Conservation (phyloP, 2,329 filamentous ascomycete genomes). For the Escovopsis sp. region DNA sequence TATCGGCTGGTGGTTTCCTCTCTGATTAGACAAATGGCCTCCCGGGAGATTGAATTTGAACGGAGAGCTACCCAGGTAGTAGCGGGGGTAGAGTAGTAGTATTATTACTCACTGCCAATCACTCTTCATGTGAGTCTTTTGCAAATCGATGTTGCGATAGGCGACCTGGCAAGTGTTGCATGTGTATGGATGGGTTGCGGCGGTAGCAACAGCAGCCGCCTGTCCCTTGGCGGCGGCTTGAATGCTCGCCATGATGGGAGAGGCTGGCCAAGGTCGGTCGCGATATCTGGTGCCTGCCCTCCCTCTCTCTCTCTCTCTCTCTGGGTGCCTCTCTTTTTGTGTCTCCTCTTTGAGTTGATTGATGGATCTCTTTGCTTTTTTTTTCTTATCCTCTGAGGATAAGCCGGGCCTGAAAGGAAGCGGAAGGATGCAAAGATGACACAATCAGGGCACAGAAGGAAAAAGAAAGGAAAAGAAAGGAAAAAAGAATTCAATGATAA, state of each 20-base stretch:
- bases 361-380: too few relatives aligned
- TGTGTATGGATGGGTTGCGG: constrained; percentile 70
- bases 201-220: constrained; percentile 29
- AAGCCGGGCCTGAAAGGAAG: background rate
- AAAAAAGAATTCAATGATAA: too few relatives aligned
- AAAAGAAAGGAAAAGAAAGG: background rate
- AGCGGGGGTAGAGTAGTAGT: background rate
- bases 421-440: background rate
- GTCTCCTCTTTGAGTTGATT: too few relatives aligned
- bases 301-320: too few relatives aligned
- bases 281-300: background rate
- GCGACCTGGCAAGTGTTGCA: constrained; percentile 98
- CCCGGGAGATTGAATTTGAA: too few relatives aligned
- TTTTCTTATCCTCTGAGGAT: background rate
- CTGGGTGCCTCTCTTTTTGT: too few relatives aligned
- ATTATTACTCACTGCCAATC: constrained; percentile 78
- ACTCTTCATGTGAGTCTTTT: constrained; percentile 91
- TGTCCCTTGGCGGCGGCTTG: constrained; percentile 18
- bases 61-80: too few relatives aligned
- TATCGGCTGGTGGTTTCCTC: constrained; percentile 48
- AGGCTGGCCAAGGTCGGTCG: background rate
- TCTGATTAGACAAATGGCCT: too few relatives aligned
- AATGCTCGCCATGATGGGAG: constrained; percentile 30
- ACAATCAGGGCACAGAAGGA: background rate
- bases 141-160: constrained; percentile 84